Evolutionary conservation across 2,329 filamentous ascomycete genomes (phyloP).

Genomic region (Samsoniella hepiali): DNA sequence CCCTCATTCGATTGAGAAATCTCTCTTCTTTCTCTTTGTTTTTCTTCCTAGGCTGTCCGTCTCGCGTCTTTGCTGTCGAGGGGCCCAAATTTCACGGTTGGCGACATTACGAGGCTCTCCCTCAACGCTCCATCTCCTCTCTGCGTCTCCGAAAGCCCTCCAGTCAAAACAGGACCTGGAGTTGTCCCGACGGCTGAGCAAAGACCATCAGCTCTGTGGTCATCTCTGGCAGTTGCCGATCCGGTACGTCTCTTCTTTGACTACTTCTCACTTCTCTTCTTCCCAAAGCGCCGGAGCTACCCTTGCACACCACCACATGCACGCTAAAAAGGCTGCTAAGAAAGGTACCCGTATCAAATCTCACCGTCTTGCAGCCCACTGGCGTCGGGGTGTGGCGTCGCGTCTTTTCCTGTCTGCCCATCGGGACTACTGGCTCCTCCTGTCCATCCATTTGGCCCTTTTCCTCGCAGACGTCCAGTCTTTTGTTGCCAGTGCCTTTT

Average conservation of each 20-base stretch:
- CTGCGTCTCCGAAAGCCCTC: no score
- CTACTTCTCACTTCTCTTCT: neutral
- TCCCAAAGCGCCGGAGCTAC: neutral
- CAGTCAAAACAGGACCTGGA: no score
- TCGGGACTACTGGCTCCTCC: neutral
- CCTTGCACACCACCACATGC: constrained; percentile 4
- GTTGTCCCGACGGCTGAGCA: no score
- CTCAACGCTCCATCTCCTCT: no score
- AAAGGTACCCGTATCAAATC: constrained; percentile 10
- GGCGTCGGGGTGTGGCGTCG: constrained; percentile 5
- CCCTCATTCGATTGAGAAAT: neutral
- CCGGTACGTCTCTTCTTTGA: neutral
- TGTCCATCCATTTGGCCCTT: neutral
- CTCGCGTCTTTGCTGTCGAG: no score
- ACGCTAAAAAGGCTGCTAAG: constrained; percentile 5
- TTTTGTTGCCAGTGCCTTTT: neutral
- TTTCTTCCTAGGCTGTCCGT: neutral
- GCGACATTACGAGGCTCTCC: neutral
- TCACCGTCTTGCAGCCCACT: constrained; percentile 7
- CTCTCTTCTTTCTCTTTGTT: neutral
- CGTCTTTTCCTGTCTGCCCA: neutral
- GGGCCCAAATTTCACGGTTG: neutral
- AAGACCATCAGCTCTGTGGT: no score
- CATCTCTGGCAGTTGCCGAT: neutral
- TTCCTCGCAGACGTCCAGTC: no score